Evolutionary conservation across 2,329 filamentous ascomycete species (phyloP).

Genomic region (Paracamarosporium sp.): DNA sequence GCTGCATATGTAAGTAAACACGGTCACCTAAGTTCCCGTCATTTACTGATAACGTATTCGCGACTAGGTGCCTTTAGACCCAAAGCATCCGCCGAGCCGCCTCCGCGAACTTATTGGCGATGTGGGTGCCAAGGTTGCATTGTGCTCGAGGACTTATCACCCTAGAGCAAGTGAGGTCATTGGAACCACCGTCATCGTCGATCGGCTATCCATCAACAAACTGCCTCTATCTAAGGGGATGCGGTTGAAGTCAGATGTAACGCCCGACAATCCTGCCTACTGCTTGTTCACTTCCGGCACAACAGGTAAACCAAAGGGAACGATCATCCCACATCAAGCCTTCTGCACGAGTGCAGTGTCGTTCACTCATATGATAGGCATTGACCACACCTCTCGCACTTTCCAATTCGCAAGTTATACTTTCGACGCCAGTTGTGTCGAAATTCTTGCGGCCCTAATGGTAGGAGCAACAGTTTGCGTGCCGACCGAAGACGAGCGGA

Average conservation of each 20-base stretch:
- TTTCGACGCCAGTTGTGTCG: constrained; percentile 63
- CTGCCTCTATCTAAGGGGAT: constrained; percentile 41
- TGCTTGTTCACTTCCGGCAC: constrained; percentile 62
- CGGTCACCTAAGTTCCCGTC: background rate
- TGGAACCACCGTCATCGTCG: constrained; percentile 29
- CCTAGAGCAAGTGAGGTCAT: constrained; percentile 31
- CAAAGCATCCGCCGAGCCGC: constrained; percentile 43
- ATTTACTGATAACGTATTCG: background rate
- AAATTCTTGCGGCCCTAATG: constrained; percentile 60
- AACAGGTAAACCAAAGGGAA: constrained; percentile 61
- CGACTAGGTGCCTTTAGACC: constrained; percentile 40
- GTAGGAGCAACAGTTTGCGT: constrained; percentile 61
- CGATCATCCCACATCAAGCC: constrained; percentile 68
- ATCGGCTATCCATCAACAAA: constrained; percentile 50
- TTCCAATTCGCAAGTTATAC: constrained; percentile 60
- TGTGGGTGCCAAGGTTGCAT: constrained; percentile 34
- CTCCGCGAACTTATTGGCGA: constrained; percentile 44
- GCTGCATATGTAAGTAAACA: constrained; percentile 32
- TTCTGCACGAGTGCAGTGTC: constrained; percentile 56
- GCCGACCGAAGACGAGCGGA: constrained; percentile 60
- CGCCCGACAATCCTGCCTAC: constrained; percentile 61
- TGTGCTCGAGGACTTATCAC: constrained; percentile 33
- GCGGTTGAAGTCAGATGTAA: constrained; percentile 45
- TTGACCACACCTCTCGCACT: constrained; percentile 62
- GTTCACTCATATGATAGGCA: constrained; percentile 45